phyloP scores from a whole-genome alignment of 1,139 yeast species.

The Suhomyces yuchorum region DNA sequence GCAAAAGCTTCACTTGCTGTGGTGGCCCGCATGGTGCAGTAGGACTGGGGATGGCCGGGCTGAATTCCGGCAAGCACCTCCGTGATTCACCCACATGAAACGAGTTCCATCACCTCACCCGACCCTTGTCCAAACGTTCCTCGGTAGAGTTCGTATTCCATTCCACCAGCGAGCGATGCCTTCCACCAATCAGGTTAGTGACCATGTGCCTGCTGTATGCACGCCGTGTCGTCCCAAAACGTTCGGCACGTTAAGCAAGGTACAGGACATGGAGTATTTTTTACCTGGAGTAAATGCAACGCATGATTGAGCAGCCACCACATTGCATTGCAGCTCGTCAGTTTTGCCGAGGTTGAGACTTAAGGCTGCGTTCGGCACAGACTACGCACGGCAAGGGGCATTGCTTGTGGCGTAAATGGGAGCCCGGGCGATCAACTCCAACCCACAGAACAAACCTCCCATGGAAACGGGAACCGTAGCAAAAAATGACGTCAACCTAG shows the following conservation, averaged over 20 bases:
- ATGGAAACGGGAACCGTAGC: not conserved
- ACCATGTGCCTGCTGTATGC: not conserved
- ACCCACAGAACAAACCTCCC: not conserved
- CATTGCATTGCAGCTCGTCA: constrained; percentile 9
- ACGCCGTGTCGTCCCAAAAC: not conserved
- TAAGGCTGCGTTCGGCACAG: constrained; percentile 1
- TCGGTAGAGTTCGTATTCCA: not conserved
- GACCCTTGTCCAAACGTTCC: too few species aligned
- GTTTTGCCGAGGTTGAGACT: constrained; percentile 7
- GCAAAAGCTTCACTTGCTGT: constrained; percentile 2
- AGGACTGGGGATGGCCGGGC: not conserved
- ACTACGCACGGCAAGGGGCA: not conserved
- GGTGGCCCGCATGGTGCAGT: not conserved
- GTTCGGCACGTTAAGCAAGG: constrained; percentile 12
- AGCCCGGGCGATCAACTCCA: not conserved
- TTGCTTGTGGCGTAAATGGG: not conserved
- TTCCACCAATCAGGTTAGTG: not conserved
- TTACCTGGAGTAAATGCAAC: not conserved
- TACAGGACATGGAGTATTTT: constrained; percentile 6
- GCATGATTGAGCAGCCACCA: constrained; percentile 1
- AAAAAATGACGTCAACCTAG: not conserved
- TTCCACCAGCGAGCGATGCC: not conserved
- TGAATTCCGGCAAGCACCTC: too few species aligned
- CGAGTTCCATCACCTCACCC: too few species aligned
- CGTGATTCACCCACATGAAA: not conserved